Conservation (phyloP, 2,329 filamentous ascomycete genomes). For the Calonectria pseudoturangicola region DNA sequence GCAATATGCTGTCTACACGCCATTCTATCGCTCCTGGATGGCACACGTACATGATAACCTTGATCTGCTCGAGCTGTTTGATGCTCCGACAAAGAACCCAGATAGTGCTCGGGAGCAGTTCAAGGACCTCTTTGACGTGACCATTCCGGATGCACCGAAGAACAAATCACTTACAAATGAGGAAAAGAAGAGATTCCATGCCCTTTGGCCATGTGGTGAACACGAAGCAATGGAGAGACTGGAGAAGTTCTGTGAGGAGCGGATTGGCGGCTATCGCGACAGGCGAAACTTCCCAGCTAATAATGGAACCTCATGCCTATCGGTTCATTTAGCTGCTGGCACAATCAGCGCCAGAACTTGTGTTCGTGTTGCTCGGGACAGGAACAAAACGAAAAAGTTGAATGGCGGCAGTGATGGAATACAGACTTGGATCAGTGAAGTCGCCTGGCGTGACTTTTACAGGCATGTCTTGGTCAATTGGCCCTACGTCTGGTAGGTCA, state of each 20-base stretch:
- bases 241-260: constrained; percentile 79
- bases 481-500: constrained; percentile 84
- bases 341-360: constrained; percentile 81
- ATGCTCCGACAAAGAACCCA: constrained; percentile 65
- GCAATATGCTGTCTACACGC: constrained; percentile 89
- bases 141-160: constrained; percentile 77
- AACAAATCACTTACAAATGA: constrained; percentile 77
- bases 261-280: constrained; percentile 76
- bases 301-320: constrained; percentile 79
- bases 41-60: constrained; percentile 82
- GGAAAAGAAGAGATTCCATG: constrained; percentile 73
- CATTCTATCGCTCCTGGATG: constrained; percentile 88
- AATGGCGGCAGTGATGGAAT: constrained; percentile 80
- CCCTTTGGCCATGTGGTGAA: constrained; percentile 85
- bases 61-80: constrained; percentile 78
- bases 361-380: constrained; percentile 76
- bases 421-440: constrained; percentile 85
- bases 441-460: constrained; percentile 93
- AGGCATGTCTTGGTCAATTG: constrained; percentile 89
- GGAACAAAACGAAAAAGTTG: constrained; percentile 79
- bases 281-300: constrained; percentile 79
- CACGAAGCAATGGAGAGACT: constrained; percentile 80
- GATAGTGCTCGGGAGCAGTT: constrained; percentile 65
- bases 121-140: constrained; percentile 73
- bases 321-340: constrained; percentile 83